Evolutionary conservation across 108 stramenopile genomes (phyloP).

Genomic region (Mediolabrus comicus): DNA sequence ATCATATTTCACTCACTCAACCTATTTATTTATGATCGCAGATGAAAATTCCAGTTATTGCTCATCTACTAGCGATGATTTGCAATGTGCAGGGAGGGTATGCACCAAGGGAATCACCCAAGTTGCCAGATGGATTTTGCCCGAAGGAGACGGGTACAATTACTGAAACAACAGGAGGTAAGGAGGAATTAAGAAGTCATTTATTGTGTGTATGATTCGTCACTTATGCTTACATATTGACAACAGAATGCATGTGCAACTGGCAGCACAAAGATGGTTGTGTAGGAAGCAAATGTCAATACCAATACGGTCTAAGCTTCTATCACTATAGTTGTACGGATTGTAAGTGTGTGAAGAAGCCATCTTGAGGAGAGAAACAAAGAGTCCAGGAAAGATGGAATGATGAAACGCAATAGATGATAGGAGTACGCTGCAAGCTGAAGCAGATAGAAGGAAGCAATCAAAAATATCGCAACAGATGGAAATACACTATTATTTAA

Average conservation of each 20-base stretch:
- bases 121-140: conserved; percentile 50
- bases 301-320: conserved; percentile 77
- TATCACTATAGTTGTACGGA: conserved; percentile 82
- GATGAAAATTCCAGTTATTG: no score
- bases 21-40: no score
- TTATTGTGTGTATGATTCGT: not conserved
- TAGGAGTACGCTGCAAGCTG: no score
- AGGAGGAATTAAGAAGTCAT: conserved; percentile 1
- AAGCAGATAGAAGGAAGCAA: no score
- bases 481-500: not conserved
- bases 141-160: conserved; percentile 66
- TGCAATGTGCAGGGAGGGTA: conserved; percentile 5
- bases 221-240: not conserved
- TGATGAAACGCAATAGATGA: no score
- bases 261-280: conserved; percentile 83
- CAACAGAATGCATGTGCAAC: conserved; percentile 84
- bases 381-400: no score
- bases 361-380: conserved; percentile 14
- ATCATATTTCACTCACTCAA: no score
- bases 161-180: conserved; percentile 81
- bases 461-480: not conserved
- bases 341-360: conserved; percentile 74
- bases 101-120: conserved; percentile 21
- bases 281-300: conserved; percentile 67
- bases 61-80: not conserved